Conservation (phyloP, 257 asterid genomes). For the Solanum phureja region DNA sequence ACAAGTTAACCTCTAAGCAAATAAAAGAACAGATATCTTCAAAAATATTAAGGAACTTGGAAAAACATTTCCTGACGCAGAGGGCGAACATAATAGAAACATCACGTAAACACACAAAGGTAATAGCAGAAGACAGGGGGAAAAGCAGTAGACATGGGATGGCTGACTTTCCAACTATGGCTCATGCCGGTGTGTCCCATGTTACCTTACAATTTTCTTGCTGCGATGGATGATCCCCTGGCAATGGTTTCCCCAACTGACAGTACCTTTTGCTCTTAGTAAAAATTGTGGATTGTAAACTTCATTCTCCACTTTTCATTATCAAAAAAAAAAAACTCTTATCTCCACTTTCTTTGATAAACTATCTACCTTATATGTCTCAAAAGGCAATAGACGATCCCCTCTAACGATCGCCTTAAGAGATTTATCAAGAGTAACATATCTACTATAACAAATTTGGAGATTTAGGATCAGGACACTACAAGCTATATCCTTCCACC, state of each 20-base stretch:
- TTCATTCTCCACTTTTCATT: background rate
- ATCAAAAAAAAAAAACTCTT: background rate
- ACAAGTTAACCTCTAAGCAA: background rate
- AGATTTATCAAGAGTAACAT: background rate
- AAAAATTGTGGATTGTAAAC: background rate
- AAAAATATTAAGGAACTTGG: background rate
- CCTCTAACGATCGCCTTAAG: background rate
- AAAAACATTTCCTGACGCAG: background rate
- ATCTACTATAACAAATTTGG: background rate
- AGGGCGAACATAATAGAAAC: background rate
- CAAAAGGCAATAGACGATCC: background rate
- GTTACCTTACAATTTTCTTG: background rate
- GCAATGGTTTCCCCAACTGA: background rate
- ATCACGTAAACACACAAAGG: background rate
- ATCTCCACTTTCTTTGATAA: background rate
- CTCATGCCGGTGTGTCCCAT: background rate
- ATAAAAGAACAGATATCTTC: background rate
- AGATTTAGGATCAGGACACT: background rate
- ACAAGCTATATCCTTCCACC: background rate
- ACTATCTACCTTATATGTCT: background rate
- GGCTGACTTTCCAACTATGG: background rate
- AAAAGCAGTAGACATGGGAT: background rate
- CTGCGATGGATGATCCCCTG: background rate
- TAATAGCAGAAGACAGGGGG: background rate
- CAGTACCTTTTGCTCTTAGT: background rate